Conservation (phyloP, 2,329 filamentous ascomycete genomes). For the Didymella sp. region DNA sequence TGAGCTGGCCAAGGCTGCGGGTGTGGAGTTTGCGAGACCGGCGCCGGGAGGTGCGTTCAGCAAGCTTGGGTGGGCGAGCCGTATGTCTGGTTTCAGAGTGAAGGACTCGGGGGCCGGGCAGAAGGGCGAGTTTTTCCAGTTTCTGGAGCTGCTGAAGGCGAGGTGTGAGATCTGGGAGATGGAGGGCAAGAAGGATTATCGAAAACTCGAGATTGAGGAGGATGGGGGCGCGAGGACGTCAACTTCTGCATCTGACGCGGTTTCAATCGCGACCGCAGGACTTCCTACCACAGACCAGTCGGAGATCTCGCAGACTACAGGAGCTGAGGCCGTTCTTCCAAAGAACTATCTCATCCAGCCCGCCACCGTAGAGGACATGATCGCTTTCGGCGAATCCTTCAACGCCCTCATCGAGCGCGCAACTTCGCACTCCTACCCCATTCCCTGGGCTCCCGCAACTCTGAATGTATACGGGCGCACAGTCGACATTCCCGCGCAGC, state of each 20-base stretch:
- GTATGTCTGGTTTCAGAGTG: slow-evolving; percentile 58
- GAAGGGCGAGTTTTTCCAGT: slow-evolving; percentile 76
- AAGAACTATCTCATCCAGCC: slow-evolving; percentile 48
- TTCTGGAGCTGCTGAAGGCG: slow-evolving; percentile 77
- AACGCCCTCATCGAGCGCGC: slow-evolving; percentile 33
- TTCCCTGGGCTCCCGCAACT: slow-evolving; percentile 55
- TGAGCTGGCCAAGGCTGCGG: slow-evolving; percentile 76
- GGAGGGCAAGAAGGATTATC: slow-evolving; percentile 73
- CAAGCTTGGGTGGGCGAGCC: slow-evolving; percentile 50
- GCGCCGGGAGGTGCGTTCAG: slow-evolving; percentile 43
- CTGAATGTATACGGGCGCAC: slow-evolving; percentile 68
- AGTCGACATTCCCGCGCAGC: slow-evolving; percentile 65
- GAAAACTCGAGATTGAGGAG: slow-evolving; percentile 58
- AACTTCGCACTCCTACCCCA: slow-evolving; percentile 42
- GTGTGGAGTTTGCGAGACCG: slow-evolving; percentile 69
- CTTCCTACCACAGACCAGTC: not conserved
- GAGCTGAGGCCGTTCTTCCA: slow-evolving; percentile 29
- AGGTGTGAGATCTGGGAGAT: slow-evolving; percentile 86
- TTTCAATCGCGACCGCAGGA: slow-evolving; percentile 7
- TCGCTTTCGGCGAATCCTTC: slow-evolving; percentile 30
- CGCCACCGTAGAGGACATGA: slow-evolving; percentile 29
- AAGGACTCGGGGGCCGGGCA: slow-evolving; percentile 49
- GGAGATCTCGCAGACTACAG: not conserved
- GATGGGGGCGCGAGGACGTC: not conserved
- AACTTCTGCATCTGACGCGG: not conserved